Percentiles rank a stretch among this genome's conserved stretches.
Conservation (phyloP, 371 early-diverging fungal species). For the Syncephalastrum monosporum region DNA sequence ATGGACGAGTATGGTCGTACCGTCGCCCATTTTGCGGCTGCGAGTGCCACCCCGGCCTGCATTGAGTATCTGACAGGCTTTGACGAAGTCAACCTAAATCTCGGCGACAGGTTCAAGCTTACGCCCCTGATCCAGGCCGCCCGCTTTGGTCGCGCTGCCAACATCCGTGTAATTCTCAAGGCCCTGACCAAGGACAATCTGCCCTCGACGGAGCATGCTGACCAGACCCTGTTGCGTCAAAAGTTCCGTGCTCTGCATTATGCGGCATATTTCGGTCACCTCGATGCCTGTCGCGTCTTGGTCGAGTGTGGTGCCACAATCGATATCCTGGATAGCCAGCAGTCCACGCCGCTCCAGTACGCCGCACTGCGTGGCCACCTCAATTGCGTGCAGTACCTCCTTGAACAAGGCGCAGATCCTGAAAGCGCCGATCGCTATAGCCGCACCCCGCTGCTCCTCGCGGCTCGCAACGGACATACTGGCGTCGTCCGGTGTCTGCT, state of each 20-base stretch:
- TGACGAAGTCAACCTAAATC: constrained; percentile 26
- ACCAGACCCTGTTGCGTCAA: constrained; percentile 39
- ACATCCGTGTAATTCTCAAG: constrained; percentile 33
- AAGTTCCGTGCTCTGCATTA: constrained; percentile 55
- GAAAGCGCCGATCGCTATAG: constrained; percentile 44
- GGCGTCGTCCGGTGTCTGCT: constrained; percentile 42
- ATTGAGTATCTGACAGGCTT: constrained; percentile 45
- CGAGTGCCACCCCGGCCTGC: constrained; percentile 47
- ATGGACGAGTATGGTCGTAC: constrained; percentile 49
- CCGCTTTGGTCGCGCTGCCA: constrained; percentile 47
- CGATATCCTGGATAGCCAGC: constrained; percentile 40
- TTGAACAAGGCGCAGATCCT: constrained; percentile 50
- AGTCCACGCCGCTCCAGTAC: constrained; percentile 46
- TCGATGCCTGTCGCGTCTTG: constrained; percentile 41
- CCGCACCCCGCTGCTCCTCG: constrained; percentile 52
- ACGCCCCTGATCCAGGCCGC: constrained; percentile 59
- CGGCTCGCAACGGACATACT: constrained; percentile 48
- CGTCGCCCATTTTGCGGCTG: constrained; percentile 62
- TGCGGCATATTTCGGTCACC: constrained; percentile 55
- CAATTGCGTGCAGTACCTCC: constrained; percentile 43
- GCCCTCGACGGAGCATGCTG: constrained; percentile 27
- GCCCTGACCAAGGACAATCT: constrained; percentile 23
- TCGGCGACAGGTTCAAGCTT: constrained; percentile 40
- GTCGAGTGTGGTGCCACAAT: constrained; percentile 48
- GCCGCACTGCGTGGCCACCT: constrained; percentile 51